phyloP scores from a whole-genome alignment of 768 basidiomycete genomes.

The Lenzites betulinus region DNA sequence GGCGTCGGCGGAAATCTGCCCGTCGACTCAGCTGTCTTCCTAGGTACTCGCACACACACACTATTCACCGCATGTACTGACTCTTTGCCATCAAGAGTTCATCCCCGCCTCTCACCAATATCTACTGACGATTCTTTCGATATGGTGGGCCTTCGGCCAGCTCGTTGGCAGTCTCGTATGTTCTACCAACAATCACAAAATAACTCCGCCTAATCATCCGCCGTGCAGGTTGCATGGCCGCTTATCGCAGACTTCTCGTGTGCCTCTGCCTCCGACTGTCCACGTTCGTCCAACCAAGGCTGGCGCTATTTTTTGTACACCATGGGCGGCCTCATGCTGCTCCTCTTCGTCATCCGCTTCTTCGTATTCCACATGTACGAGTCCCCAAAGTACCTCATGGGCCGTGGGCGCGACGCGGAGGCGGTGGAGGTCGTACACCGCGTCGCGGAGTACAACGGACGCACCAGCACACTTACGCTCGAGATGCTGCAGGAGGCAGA shows the following conservation, averaged over 20 bases:
- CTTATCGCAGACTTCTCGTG: conserved; percentile 73
- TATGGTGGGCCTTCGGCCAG: conserved; percentile 83
- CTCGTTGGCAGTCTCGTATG: conserved; percentile 54
- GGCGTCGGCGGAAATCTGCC: conserved; percentile 76
- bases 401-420: conserved; percentile 59
- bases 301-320: conserved; percentile 78
- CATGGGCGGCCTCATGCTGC: conserved; percentile 70
- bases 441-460: conserved; percentile 62
- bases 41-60: conserved; percentile 56
- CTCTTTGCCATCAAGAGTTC: conserved; percentile 64
- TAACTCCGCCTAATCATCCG: not conserved
- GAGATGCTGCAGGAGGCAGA: too few relatives aligned
- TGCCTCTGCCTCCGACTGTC: conserved; percentile 40
- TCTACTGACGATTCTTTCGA: conserved; percentile 69
- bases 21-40: conserved; percentile 75
- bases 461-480: conserved; percentile 47
- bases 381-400: conserved; percentile 73
- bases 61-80: too few relatives aligned
- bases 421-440: conserved; percentile 66
- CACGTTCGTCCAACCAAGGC: conserved; percentile 58
- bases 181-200: too few relatives aligned
- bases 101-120: conserved; percentile 74
- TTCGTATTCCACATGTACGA: conserved; percentile 68
- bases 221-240: conserved; percentile 73
- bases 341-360: conserved; percentile 63